Evolutionary conservation across 1,139 yeast genomes (phyloP), one percentile per base, ranked within the genome.

Genomic region (Saccharomyces hybrid): DNA sequence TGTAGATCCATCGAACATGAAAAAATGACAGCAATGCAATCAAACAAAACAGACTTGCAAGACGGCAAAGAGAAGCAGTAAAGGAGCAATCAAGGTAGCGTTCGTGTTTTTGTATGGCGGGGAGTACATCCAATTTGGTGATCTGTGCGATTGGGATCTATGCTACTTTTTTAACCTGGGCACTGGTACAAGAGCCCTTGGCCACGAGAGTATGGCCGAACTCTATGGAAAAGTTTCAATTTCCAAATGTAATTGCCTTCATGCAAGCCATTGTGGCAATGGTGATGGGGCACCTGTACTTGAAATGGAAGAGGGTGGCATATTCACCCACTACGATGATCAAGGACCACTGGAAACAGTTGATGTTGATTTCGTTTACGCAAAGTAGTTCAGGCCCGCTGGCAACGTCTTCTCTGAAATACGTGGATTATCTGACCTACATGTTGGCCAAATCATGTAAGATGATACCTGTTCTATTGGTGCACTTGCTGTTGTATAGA

Each of bases 401-500:
- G 87, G 96, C 41, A 80, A 87, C 70, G 75, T 83, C 57, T 50
- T 82, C 96, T 11, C 75, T 93, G 59, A 77, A 79, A 52, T 88
- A 93, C 67, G 95, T 93, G 48, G 96, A 89, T 68, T 93, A 88
- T 67, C 75, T 93, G 66, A 86, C 95, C 0, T 85, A 82, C 63
- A 78, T 93, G 61, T 77, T 93, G 58, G 96, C 97, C 42, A 93
- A 93, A 69, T 86, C 96, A 52, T 93, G 99, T 69, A 93, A 93
- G 66, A 78, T 93, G 68, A 82, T 93, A 34, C 99, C 99, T 0
- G 96, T 91, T 26, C 84, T 93, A 86, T 70, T 88, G 38, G 86
- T 93, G 2, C 97, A 90, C 65, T 73, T 85, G 58, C 63, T 83
- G n/a, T 67, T 88, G 26, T 93, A 90, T 71, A 78, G 86, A 46